These are phyloP conservation scores for Davidsoniella virescens DNA, from an alignment of 2,329 filamentous ascomycete species.

Conservation along the genomic window DNA sequence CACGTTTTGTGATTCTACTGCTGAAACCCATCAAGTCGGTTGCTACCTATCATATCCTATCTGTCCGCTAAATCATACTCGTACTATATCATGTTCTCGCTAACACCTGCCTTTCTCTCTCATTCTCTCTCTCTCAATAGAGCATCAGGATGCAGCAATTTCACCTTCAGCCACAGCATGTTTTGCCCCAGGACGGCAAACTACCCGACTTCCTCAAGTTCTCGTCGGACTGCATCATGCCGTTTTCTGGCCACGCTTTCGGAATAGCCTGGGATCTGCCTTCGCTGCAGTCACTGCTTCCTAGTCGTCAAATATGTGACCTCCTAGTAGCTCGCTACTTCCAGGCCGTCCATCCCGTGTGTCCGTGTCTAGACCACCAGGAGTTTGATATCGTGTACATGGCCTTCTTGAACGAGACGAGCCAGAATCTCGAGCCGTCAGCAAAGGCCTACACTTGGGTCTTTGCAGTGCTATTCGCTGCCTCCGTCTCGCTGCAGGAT, in stretches of 20 bases:
- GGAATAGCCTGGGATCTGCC: constrained; percentile 31
- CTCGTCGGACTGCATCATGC: constrained; percentile 48
- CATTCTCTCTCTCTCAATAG: neutral
- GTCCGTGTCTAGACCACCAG: constrained; percentile 49
- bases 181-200: neutral
- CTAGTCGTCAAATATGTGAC: constrained; percentile 40
- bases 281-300: constrained; percentile 43
- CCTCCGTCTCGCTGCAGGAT: constrained; percentile 48
- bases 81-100: too few relatives aligned
- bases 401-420: constrained; percentile 47
- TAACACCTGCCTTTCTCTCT: neutral
- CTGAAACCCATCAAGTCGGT: too few relatives aligned
- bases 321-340: constrained; percentile 52
- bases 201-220: constrained; percentile 44
- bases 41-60: too few relatives aligned
- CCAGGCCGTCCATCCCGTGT: constrained; percentile 49
- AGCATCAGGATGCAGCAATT: neutral
- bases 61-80: too few relatives aligned
- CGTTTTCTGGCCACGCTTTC: constrained; percentile 52
- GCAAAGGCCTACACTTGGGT: constrained; percentile 51
- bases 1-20: too few relatives aligned
- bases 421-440: constrained; percentile 42
- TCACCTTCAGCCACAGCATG: too few relatives aligned
- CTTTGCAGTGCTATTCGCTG: constrained; percentile 54
- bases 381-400: constrained; percentile 50